Evolutionary conservation across 768 basidiomycete genomes (phyloP).

Genomic region (Mycena rebaudengoi): DNA sequence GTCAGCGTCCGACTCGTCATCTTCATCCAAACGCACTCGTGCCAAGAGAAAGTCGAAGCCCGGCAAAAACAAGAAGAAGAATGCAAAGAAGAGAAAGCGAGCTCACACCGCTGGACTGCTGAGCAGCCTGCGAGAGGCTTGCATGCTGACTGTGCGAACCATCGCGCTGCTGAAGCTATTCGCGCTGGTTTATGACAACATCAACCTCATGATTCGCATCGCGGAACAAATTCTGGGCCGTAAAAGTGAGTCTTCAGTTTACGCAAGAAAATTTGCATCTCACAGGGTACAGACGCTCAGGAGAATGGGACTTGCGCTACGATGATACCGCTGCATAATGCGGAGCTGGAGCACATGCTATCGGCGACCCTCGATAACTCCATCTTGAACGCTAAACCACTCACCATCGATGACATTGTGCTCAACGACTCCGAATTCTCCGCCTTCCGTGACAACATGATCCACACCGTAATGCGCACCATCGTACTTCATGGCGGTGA

Average conservation of each 20-base stretch:
- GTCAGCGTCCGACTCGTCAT: too few species aligned
- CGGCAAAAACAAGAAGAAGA: neutral
- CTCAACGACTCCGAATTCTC: slow-evolving; percentile 22
- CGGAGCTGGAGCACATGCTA: slow-evolving; percentile 26
- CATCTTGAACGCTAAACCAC: slow-evolving; percentile 24
- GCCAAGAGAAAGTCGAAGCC: too few species aligned
- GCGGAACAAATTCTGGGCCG: slow-evolving; percentile 38
- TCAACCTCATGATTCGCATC: slow-evolving; percentile 34
- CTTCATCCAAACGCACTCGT: too few species aligned
- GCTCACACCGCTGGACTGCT: neutral
- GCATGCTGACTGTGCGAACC: neutral
- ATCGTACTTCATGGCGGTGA: slow-evolving; percentile 27
- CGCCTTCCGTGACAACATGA: neutral
- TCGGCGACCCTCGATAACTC: slow-evolving; percentile 19
- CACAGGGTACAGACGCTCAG: slow-evolving; percentile 31
- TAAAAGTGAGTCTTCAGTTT: slow-evolving; percentile 17
- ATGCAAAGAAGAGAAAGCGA: neutral
- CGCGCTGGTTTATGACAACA: slow-evolving; percentile 37
- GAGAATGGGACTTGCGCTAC: slow-evolving; percentile 43
- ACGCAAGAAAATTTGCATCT: neutral
- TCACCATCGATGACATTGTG: slow-evolving; percentile 28
- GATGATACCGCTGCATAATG: slow-evolving; percentile 24
- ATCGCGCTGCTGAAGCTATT: slow-evolving; percentile 12
- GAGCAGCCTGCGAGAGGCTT: neutral
- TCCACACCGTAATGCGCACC: slow-evolving; percentile 21